Conservation (phyloP, 805 yeast species). For the Ascoidea asiatica region DNA sequence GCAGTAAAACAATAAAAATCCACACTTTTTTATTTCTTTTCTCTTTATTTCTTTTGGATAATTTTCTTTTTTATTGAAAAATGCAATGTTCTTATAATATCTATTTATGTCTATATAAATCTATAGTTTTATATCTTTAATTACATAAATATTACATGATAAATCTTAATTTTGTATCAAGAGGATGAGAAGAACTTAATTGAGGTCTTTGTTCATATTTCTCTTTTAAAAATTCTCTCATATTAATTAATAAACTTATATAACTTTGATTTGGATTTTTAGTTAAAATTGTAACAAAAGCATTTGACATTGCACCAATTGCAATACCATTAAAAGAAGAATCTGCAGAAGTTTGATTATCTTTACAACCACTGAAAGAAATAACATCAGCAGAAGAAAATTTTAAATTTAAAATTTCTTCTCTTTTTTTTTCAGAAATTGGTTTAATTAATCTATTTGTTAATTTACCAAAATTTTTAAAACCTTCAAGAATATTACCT, state of each 20-base stretch:
- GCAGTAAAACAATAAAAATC: no score
- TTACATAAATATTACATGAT: constrained; percentile 19
- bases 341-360: constrained; percentile 75
- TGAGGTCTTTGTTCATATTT: constrained; percentile 79
- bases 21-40: no score
- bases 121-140: no score
- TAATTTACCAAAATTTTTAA: constrained; percentile 29
- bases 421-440: constrained; percentile 26
- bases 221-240: constrained; percentile 46
- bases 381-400: constrained; percentile 69
- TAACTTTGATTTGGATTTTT: constrained; percentile 56
- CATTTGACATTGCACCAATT: constrained; percentile 80
- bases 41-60: no score
- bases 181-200: constrained; percentile 69
- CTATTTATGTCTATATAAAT: no score
- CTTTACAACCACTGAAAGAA: constrained; percentile 71
- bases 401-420: constrained; percentile 37
- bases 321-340: constrained; percentile 56
- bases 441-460: constrained; percentile 26
- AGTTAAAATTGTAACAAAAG: constrained; percentile 52
- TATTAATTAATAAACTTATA: constrained; percentile 52
- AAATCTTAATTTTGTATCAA: constrained; percentile 44
- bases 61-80: no score
- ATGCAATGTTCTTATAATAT: no score
- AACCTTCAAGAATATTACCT: constrained; percentile 36